phyloP scores from a whole-genome alignment of 345 rosid genomes.

The Salix viminalis region DNA sequence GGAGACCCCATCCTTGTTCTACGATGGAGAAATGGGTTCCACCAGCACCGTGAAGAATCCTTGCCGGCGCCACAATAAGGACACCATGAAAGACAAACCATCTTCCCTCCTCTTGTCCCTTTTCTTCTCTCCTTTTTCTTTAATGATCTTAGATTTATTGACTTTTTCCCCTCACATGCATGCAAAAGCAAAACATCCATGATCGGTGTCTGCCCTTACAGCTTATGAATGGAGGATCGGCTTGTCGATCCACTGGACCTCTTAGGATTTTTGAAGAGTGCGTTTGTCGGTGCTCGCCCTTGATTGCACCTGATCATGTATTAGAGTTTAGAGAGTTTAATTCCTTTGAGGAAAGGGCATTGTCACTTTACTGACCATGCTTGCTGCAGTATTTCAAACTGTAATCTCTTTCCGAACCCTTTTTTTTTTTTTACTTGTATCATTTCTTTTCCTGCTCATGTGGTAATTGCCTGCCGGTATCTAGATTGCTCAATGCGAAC shows the following conservation, averaged over 20 bases:
- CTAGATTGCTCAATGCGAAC: background rate
- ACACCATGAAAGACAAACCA: constrained; percentile 22
- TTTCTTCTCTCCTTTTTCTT: background rate
- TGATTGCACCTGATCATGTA: background rate
- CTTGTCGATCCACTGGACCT: background rate
- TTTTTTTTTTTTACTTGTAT: too few species aligned
- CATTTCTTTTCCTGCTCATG: background rate
- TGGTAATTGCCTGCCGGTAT: background rate
- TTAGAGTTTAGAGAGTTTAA: background rate
- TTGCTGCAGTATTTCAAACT: background rate
- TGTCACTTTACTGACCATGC: background rate
- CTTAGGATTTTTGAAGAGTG: background rate
- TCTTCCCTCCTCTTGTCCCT: constrained; percentile 2
- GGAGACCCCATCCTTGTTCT: background rate
- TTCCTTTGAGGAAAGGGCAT: background rate
- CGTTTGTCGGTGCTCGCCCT: background rate
- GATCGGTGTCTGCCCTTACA: background rate
- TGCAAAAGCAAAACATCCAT: background rate
- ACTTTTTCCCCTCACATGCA: background rate
- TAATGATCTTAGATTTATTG: background rate
- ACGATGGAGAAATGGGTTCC: constrained; percentile 10
- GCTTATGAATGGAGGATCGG: background rate
- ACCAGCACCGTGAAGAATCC: constrained; percentile 2
- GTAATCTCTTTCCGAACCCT: background rate
- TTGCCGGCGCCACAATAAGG: constrained; percentile 21